phyloP scores from a whole-genome alignment of 2,329 filamentous ascomycete species.

The Gaeumannomyces tritici region DNA sequence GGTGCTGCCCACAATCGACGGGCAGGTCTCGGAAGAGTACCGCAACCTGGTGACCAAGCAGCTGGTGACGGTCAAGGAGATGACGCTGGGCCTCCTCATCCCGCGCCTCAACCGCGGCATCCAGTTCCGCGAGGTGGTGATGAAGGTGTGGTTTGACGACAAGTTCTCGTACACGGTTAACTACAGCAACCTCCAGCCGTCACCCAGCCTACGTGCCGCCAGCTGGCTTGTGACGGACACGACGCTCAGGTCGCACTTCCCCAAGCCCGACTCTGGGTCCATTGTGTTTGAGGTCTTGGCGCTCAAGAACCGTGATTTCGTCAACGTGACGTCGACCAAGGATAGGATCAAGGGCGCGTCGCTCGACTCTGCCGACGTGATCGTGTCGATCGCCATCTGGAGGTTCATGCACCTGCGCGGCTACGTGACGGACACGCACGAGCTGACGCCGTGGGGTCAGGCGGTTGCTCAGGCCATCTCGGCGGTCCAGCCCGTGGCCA shows the following conservation, averaged over 20 bases:
- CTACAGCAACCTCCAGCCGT: slow-evolving; percentile 39
- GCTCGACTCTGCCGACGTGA: slow-evolving; percentile 55
- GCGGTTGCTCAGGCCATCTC: slow-evolving; percentile 64
- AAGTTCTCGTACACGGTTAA: slow-evolving; percentile 60
- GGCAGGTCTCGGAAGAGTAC: slow-evolving; percentile 71
- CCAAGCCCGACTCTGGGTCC: slow-evolving; percentile 32
- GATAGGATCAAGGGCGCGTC: slow-evolving; percentile 41
- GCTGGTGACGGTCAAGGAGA: slow-evolving; percentile 64
- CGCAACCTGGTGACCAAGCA: slow-evolving; percentile 66
- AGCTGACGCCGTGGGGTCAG: slow-evolving; percentile 75
- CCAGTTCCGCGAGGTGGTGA: slow-evolving; percentile 64
- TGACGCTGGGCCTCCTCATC: slow-evolving; percentile 68
- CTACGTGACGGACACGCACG: slow-evolving; percentile 71
- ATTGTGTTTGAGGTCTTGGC: slow-evolving; percentile 55
- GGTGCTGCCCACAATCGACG: slow-evolving; percentile 77
- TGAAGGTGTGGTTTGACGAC: slow-evolving; percentile 77
- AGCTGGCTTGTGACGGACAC: slow-evolving; percentile 67
- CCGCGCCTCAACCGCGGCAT: slow-evolving; percentile 77
- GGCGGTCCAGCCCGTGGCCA: slow-evolving; percentile 44
- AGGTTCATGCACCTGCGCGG: slow-evolving; percentile 82
- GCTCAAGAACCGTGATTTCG: slow-evolving; percentile 61
- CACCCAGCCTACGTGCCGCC: slow-evolving; percentile 33
- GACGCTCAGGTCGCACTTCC: slow-evolving; percentile 37
- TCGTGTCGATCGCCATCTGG: slow-evolving; percentile 69
- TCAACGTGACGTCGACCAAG: slow-evolving; percentile 54